Conservation (phyloP, 1,284 basidiomycete genomes). For the Apiotrichum mycotoxinovorans region DNA sequence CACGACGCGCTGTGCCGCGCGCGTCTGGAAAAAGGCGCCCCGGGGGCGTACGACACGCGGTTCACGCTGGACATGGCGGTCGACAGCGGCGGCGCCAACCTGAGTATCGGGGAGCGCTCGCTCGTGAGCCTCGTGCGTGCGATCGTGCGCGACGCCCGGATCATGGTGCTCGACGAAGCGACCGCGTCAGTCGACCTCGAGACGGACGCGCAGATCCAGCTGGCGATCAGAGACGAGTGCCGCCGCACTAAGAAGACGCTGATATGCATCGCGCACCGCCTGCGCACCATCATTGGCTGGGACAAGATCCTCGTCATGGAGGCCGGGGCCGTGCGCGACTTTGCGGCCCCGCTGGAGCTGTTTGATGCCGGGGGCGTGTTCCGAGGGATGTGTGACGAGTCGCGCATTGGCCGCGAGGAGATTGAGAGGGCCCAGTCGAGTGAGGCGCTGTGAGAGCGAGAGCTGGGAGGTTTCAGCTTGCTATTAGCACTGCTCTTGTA, state of each 20-base stretch:
- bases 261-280: slow-evolving; percentile 68
- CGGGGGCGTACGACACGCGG: slow-evolving; percentile 1
- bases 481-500: no score
- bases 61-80: slow-evolving; percentile 59
- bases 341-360: slow-evolving; percentile 45
- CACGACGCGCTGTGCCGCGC: slow-evolving; percentile 79
- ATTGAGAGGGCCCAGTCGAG: slow-evolving; percentile 18
- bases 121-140: slow-evolving; percentile 64
- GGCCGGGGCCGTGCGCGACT: slow-evolving; percentile 38
- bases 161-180: slow-evolving; percentile 61
- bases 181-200: slow-evolving; percentile 66
- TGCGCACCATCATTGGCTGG: slow-evolving; percentile 63
- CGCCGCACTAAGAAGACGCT: slow-evolving; percentile 48
- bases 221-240: slow-evolving; percentile 70
- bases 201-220: slow-evolving; percentile 70
- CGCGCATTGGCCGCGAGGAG: slow-evolving; percentile 49
- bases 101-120: slow-evolving; percentile 12
- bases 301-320: slow-evolving; percentile 49
- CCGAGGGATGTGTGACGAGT: slow-evolving; percentile 45
- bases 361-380: slow-evolving; percentile 46
- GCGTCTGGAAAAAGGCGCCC: slow-evolving; percentile 57
- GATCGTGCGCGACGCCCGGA: slow-evolving; percentile 63
- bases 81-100: slow-evolving; percentile 33
- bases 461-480: no score
- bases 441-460: no score